A percentile compares a stretch with the other conserved stretches of the same genome.
Evolutionary conservation across 306 rosid species (phyloP).

Genomic region (Sesbania bispinosa): DNA sequence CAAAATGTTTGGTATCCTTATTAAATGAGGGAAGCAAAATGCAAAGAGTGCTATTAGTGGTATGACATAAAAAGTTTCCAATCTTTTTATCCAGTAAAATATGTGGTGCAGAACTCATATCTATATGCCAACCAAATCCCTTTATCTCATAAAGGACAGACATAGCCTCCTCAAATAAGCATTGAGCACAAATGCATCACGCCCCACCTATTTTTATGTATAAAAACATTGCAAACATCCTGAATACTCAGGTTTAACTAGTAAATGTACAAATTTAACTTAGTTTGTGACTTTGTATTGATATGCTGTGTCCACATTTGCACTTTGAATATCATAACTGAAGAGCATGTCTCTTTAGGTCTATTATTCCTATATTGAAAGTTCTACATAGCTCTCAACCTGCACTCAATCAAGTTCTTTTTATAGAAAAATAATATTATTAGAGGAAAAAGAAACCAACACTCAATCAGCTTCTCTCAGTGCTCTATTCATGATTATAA

Average conservation of each 20-base stretch:
- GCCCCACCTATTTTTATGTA: neutral
- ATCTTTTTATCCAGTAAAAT: neutral
- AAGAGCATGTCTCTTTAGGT: neutral
- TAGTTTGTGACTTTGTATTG: neutral
- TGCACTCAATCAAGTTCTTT: neutral
- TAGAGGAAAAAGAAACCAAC: neutral
- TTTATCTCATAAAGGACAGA: neutral
- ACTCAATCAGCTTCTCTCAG: neutral
- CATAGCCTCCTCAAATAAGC: neutral
- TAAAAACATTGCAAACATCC: neutral
- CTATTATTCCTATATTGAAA: neutral
- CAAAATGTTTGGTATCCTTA: neutral
- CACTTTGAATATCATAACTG: neutral
- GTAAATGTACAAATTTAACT: neutral
- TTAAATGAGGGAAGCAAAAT: neutral
- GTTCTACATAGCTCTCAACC: neutral
- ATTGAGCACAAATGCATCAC: neutral
- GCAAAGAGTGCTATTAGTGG: neutral
- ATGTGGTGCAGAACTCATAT: conserved; percentile 4
- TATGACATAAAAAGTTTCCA: neutral
- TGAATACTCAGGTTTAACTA: neutral
- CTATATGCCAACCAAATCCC: neutral
- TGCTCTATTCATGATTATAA: neutral
- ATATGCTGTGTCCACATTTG: neutral
- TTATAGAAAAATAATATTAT: neutral